Evolutionary conservation across 345 rosid species (phyloP).

Genomic region (Eucalyptus lansdowneana): DNA sequence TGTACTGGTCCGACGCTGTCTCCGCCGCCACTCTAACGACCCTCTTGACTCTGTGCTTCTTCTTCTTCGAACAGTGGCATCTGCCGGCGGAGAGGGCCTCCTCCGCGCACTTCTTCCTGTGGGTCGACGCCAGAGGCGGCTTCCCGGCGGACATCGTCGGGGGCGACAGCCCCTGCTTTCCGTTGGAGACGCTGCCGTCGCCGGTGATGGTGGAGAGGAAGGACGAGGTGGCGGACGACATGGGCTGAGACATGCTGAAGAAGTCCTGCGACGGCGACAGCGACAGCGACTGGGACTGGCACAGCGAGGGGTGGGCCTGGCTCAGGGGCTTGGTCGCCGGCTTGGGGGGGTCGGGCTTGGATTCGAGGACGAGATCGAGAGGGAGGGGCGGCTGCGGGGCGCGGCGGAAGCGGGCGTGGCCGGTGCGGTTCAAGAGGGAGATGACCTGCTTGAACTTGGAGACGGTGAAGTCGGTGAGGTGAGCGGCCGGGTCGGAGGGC

Average conservation of each 20-base stretch:
- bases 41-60: conserved; percentile 24
- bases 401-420: conserved; percentile 40
- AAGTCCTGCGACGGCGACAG: neutral
- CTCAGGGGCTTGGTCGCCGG: neutral
- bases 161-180: conserved; percentile 17
- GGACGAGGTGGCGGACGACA: conserved; percentile 20
- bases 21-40: conserved; percentile 28
- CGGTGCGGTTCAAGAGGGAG: conserved; percentile 28
- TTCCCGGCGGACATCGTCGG: conserved; percentile 17
- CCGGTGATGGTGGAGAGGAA: conserved; percentile 34
- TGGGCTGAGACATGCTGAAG: neutral
- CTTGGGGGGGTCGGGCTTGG: neutral
- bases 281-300: neutral
- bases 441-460: conserved; percentile 31
- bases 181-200: conserved; percentile 36
- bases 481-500: conserved; percentile 1
- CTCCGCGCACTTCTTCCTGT: conserved; percentile 18
- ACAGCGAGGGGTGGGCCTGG: neutral
- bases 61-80: conserved; percentile 42
- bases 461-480: conserved; percentile 24
- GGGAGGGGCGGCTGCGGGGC: conserved; percentile 3
- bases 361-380: neutral
- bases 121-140: conserved; percentile 19
- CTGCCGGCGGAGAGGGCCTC: conserved; percentile 16
- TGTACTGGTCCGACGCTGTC: conserved; percentile 27